These are phyloP conservation scores for Phanerochaete carnosa DNA, from an alignment of 768 basidiomycete species.

Conservation along the genomic window DNA sequence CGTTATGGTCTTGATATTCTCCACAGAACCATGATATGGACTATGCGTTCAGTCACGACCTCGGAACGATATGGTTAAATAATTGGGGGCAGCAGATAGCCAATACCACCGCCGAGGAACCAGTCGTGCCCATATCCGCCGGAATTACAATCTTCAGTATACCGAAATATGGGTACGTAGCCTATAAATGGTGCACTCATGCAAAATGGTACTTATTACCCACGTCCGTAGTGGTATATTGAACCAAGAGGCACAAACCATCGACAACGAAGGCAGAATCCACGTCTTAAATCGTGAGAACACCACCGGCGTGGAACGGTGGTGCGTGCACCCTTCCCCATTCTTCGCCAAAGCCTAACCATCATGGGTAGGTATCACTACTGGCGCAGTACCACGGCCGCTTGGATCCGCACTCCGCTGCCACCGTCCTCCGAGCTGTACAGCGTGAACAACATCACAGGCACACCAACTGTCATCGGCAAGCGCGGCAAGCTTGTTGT, in stretches of 20 bases:
- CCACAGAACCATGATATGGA: constrained; percentile 38
- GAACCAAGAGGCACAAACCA: constrained; percentile 32
- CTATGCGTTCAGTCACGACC: constrained; percentile 28
- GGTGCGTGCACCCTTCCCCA: constrained; percentile 18
- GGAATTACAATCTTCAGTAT: constrained; percentile 34
- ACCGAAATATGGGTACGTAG: constrained; percentile 33
- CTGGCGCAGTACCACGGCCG: constrained; percentile 23
- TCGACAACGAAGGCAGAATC: constrained; percentile 27
- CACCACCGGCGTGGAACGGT: constrained; percentile 31
- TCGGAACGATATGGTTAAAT: constrained; percentile 32
- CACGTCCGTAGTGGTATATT: constrained; percentile 27
- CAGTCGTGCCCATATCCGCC: constrained; percentile 31
- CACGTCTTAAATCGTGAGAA: constrained; percentile 37
- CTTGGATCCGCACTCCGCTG: constrained; percentile 33
- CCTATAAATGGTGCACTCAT: not conserved
- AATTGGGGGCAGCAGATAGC: constrained; percentile 34
- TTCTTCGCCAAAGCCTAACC: not conserved
- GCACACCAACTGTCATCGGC: constrained; percentile 33
- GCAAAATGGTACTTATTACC: not conserved
- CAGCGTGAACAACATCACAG: constrained; percentile 32
- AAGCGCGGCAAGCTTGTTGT: constrained; percentile 35
- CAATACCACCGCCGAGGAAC: constrained; percentile 19
- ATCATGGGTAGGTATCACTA: constrained; percentile 23
- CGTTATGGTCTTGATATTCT: not conserved
- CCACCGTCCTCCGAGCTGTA: constrained; percentile 22